Conservation (phyloP, 2,329 filamentous ascomycete genomes). For the Aspergillus arachidicola region DNA sequence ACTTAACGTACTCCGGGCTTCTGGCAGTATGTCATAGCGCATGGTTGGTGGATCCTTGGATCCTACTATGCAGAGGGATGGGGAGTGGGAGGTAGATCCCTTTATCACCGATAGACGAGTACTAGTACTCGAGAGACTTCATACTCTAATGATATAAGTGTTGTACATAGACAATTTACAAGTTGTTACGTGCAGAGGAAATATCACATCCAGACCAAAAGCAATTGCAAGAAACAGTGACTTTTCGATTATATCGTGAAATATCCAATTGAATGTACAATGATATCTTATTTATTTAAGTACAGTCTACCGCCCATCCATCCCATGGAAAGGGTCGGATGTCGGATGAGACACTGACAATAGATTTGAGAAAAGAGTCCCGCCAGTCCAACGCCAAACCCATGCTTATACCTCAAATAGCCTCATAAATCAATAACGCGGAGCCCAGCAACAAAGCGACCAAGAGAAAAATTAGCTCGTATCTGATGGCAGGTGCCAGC, state of each 20-base stretch:
- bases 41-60: neutral
- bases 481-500: slow-evolving; percentile 22
- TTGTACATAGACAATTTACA: slow-evolving; percentile 3
- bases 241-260: neutral
- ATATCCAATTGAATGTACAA: slow-evolving; percentile 26
- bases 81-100: neutral
- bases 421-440: slow-evolving; percentile 33
- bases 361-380: slow-evolving; percentile 18
- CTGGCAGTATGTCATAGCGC: neutral
- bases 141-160: slow-evolving; percentile 5
- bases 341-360: slow-evolving; percentile 11
- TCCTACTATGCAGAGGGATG: neutral
- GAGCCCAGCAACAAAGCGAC: slow-evolving; percentile 17
- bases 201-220: neutral
- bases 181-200: neutral
- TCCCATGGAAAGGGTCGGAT: slow-evolving; percentile 11
- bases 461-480: slow-evolving; percentile 31
- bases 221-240: neutral
- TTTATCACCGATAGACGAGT: neutral
- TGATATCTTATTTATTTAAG: slow-evolving; percentile 24
- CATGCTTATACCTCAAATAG: slow-evolving; percentile 36
- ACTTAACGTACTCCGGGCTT: neutral
- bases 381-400: slow-evolving; percentile 34
- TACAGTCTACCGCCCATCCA: slow-evolving; percentile 21
- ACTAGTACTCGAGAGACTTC: neutral